Base-by-base conservation (phyloP, 345 rosid species). In the Geranium rotundifolium region DNA sequence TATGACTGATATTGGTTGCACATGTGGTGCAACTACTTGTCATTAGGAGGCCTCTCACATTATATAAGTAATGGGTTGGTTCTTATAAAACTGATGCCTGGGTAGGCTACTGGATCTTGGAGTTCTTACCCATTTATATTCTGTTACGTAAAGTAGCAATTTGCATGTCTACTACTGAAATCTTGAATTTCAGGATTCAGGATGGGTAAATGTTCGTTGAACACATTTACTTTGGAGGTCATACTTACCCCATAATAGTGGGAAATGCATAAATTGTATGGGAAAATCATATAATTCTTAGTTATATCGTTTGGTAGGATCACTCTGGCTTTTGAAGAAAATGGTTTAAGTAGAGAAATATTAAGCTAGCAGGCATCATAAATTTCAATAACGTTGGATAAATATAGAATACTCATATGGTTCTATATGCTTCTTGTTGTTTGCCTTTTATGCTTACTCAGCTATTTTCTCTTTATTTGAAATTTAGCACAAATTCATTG, bases 401-500 rank as follows among this genome's bases (percentile, higher is more conserved):
- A 16, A 17, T 54, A 2, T 17, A 7, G 18, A 54, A 17, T 54
- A 16, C 17, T 54, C 50, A 15, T 8, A 19, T 31, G 16, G 30
- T 34, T 30, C 20, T 2, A 17, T 54, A 34, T 3, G 0, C 34
- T 30, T 17, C 18, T 55, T 59, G 50, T 27, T 30, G 52, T 60
- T 13, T 54, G 1, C 52, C 14, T 54, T 49, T 19, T 67, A 54
- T 10, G 14, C 19, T 15, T 10, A 14, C 50, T 29, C 50, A 59
- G 17, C 59, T 15, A 37, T 69, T 63, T 49, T 29, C 41, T 76
- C 31, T 75, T 19, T 67, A 34, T 65, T 74, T 74, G 62, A 64
- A 72, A 66, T 68, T 57, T 69, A 92, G 99, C 99, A 93, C 78
- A 93, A 93, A 73, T 93, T 93, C 69, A 82, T 88, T 57, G 96